Evolutionary conservation across 2,329 filamentous ascomycete genomes (phyloP), one percentile per base, ranked within the genome.

Genomic region (Pestalotiopsis sp.): DNA sequence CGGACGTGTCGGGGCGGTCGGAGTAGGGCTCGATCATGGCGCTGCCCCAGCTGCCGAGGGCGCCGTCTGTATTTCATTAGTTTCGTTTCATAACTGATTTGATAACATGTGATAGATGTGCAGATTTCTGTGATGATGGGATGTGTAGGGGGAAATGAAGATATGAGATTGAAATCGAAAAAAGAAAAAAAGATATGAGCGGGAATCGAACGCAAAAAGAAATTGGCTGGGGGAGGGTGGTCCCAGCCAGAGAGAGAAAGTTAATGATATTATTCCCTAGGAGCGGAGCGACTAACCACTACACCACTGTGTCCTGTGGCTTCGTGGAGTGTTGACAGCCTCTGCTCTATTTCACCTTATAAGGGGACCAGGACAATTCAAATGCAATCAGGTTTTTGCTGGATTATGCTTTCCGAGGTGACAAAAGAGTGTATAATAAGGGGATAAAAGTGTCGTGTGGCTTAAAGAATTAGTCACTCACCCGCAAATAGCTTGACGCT

Each of bases 401-500:
- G 27, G 27, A 9, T 31, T 31, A 31, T 31, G 31, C 31, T 36
- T 36, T 9, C 7, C 2, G 25, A 3, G 3, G 20, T 9, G 45
- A n/a, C 9, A 9, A 9, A 3, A 52, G 11, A 12, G n/a, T 0
- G 14, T 23, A n/a, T 52, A 6, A 52, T 2, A n/a, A 23, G 17
- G 6, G n/a, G 17, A n/a, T 52, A 5, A 7, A 23, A 3, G 17
- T 23, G 45, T 0, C 11, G n/a, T 17, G 45, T n/a, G 3, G 45
- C 7, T 52, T 0, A 0, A n/a, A 20, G 17, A 9, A 45, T n/a
- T 23, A 52, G 57, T 23, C 25, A 77, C 81, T 64, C 78, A 89
- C 88, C 90, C 9, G 87, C 90, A 75, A 92, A 93, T 4, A 93
- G 80, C 78, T 93, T 93, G 61, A 92, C 89, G 64, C 90, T 91